phyloP scores from a whole-genome alignment of 495 filamentous ascomycete genomes.

The Paragyromitra xinjiangensis region DNA sequence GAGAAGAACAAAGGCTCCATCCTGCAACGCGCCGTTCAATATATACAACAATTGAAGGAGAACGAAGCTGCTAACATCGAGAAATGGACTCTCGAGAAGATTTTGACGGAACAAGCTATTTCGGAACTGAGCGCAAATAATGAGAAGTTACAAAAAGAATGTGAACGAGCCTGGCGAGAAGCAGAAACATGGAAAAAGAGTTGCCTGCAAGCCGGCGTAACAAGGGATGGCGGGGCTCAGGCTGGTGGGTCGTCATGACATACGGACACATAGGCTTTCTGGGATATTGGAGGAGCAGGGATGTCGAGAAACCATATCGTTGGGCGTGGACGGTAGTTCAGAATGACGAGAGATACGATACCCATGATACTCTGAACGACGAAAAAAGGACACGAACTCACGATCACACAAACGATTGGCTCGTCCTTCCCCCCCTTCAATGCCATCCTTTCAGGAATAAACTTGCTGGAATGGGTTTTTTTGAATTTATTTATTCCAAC shows the following conservation, averaged over 20 bases:
- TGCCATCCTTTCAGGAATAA: slow-evolving; percentile 36
- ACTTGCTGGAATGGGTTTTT: slow-evolving; percentile 47
- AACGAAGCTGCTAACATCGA: slow-evolving; percentile 93
- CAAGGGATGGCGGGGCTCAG: slow-evolving; percentile 53
- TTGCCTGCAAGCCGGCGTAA: slow-evolving; percentile 77
- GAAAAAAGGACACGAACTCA: slow-evolving; percentile 47
- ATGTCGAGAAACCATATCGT: slow-evolving; percentile 39
- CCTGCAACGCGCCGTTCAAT: slow-evolving; percentile 89
- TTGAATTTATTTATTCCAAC: slow-evolving; percentile 21
- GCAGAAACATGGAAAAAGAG: slow-evolving; percentile 85
- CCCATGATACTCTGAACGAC: slow-evolving; percentile 44
- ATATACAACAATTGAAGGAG: slow-evolving; percentile 92
- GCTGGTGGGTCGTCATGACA: slow-evolving; percentile 56
- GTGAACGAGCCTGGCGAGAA: slow-evolving; percentile 76
- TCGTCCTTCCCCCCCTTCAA: slow-evolving; percentile 15
- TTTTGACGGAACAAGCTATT: slow-evolving; percentile 93
- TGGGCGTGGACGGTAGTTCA: slow-evolving; percentile 34
- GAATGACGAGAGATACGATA: slow-evolving; percentile 49
- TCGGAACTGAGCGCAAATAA: slow-evolving; percentile 85
- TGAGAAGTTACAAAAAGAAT: slow-evolving; percentile 86
- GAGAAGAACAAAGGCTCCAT: slow-evolving; percentile 99
- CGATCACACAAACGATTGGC: slow-evolving; percentile 35
- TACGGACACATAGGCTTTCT: slow-evolving; percentile 37
- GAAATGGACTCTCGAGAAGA: slow-evolving; percentile 96
- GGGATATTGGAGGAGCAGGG: slow-evolving; percentile 35